Conservation (phyloP, 208 protist species). For the Wallacemonas sp. region DNA sequence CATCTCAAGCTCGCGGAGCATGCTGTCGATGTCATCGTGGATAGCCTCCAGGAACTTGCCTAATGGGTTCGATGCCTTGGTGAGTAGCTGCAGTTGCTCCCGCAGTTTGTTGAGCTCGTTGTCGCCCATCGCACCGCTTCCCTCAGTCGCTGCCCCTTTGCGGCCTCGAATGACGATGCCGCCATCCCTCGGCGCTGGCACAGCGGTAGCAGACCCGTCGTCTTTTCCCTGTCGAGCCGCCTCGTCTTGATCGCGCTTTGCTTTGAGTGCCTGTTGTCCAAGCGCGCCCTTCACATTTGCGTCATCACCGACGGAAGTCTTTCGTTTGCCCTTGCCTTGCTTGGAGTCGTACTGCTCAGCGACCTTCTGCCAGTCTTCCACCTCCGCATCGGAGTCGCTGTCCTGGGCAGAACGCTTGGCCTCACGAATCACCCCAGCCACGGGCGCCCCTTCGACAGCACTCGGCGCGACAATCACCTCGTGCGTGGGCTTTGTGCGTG, state of each 20-base stretch:
- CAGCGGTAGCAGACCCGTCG: conserved; percentile 23
- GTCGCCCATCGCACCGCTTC: conserved; percentile 50
- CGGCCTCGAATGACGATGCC: conserved; percentile 78
- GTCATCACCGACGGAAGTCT: conserved; percentile 38
- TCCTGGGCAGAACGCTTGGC: conserved; percentile 25
- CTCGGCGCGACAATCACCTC: conserved; percentile 59
- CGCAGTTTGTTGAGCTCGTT: conserved; percentile 77
- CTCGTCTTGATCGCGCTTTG: conserved; percentile 81
- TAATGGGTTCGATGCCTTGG: conserved; percentile 88
- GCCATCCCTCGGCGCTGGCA: conserved; percentile 23
- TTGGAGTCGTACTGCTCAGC: conserved; percentile 70
- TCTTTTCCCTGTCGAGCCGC: conserved; percentile 33
- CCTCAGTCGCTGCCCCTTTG: conserved; percentile 30
- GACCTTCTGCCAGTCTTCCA: conserved; percentile 79
- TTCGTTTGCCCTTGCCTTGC: conserved; percentile 23
- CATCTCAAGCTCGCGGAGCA: conserved; percentile 88
- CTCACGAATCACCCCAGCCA: conserved; percentile 66
- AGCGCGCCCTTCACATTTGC: conserved; percentile 73
- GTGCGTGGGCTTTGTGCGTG: conserved; percentile 72
- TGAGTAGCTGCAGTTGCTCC: conserved; percentile 88
- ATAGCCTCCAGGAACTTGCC: conserved; percentile 86
- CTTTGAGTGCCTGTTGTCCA: conserved; percentile 82
- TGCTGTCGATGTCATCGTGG: conserved; percentile 90
- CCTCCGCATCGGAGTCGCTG: conserved; percentile 29
- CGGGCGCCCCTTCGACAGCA: conserved; percentile 32